Evolutionary conservation across 306 rosid species (phyloP).

Genomic region (Castanea crenata): DNA sequence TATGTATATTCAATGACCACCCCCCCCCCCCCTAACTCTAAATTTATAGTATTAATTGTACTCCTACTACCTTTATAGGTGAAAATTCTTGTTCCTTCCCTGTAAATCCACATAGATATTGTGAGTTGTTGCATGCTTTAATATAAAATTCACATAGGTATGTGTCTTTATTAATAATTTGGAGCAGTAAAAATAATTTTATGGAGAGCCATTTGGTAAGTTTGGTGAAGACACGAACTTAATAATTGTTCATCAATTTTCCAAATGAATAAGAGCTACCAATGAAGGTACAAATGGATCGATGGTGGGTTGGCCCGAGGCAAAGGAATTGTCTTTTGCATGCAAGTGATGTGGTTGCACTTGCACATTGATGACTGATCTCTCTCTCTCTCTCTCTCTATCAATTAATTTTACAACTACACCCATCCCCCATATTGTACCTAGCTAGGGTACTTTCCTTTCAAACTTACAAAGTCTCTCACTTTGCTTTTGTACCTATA

Average conservation of each 20-base stretch:
- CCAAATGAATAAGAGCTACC: neutral
- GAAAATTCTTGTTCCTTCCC: too few species aligned
- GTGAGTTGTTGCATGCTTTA: too few species aligned
- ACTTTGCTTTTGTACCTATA: neutral
- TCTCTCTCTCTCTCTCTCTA: neutral
- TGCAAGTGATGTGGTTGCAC: neutral
- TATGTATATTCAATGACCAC: too few species aligned
- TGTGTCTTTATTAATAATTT: neutral
- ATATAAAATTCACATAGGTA: too few species aligned
- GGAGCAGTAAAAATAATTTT: neutral
- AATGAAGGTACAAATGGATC: neutral
- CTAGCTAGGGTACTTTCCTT: neutral
- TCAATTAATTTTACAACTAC: neutral
- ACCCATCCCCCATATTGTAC: neutral
- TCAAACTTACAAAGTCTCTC: neutral
- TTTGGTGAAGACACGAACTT: conserved; percentile 7
- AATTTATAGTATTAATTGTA: too few species aligned
- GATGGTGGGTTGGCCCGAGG: neutral
- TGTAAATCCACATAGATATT: too few species aligned
- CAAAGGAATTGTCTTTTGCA: neutral
- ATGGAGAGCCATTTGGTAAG: neutral
- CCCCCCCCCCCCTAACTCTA: too few species aligned
- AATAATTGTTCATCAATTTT: neutral
- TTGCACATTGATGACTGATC: neutral
- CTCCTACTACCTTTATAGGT: too few species aligned